Percentiles rank a stretch among this genome's conserved stretches.
Evolutionary conservation across 1,284 basidiomycete species (phyloP).

Genomic region (Irpex rosettiformis): DNA sequence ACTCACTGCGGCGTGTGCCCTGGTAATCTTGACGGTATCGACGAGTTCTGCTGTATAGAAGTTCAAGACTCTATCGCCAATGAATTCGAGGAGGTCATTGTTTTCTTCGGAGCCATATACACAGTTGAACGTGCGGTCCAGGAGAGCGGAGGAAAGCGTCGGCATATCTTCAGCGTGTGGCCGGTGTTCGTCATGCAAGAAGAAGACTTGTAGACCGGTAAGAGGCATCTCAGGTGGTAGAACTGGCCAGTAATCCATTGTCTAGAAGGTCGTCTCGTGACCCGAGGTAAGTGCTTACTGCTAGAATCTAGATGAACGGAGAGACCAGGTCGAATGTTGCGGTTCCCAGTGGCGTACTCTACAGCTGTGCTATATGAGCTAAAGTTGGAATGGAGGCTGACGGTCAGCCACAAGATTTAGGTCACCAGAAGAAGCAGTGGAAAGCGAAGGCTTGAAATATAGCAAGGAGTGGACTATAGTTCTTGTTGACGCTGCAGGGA

Average conservation of each 20-base stretch:
- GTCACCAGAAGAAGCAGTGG: too few species aligned
- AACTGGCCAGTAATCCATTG: not conserved
- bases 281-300: not conserved
- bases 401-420: not conserved
- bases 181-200: constrained; percentile 7
- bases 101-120: constrained; percentile 23
- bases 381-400: not conserved
- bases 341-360: not conserved
- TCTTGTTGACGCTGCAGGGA: too few species aligned
- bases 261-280: not conserved
- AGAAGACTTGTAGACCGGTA: constrained; percentile 9
- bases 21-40: constrained; percentile 14
- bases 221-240: not conserved
- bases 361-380: not conserved
- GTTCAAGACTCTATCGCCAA: constrained; percentile 32
- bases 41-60: constrained; percentile 27
- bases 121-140: constrained; percentile 18
- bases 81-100: constrained; percentile 32
- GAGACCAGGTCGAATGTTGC: not conserved
- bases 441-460: too few species aligned
- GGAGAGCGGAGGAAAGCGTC: constrained; percentile 4
- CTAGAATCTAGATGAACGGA: not conserved
- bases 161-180: constrained; percentile 9
- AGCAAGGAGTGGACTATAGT: too few species aligned
- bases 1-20: constrained; percentile 24